These are phyloP conservation scores for Debaryomyces subglobosus DNA, from an alignment of 1,139 yeast species.

Conservation along the genomic window DNA sequence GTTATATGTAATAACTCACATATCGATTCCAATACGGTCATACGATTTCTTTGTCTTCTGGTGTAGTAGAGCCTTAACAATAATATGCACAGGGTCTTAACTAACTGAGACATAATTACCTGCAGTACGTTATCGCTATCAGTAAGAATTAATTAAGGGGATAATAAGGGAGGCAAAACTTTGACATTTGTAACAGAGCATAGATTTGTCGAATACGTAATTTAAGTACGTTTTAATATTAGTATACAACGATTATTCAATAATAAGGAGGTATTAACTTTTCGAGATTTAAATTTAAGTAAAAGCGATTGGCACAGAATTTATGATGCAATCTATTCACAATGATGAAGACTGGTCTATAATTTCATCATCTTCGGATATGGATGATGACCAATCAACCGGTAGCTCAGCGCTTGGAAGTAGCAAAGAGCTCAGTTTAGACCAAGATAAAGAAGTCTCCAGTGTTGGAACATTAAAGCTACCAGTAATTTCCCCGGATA, in stretches of 20 bases:
- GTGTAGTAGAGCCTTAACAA: neutral
- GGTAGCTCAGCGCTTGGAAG: constrained; percentile 18
- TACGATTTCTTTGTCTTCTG: neutral
- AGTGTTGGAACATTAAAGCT: constrained; percentile 23
- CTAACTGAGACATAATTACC: neutral
- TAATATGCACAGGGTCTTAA: neutral
- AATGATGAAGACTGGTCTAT: constrained; percentile 50
- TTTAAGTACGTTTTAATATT: constrained; percentile 1
- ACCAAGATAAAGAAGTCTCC: constrained; percentile 12
- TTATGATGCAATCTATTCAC: constrained; percentile 8
- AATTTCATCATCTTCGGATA: constrained; percentile 47
- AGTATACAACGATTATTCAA: neutral
- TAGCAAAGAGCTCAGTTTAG: neutral
- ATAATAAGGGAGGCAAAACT: constrained; percentile 6
- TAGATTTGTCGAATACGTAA: neutral
- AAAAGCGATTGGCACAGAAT: neutral
- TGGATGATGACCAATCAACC: constrained; percentile 40
- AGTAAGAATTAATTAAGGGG: constrained; percentile 1
- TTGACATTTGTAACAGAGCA: neutral
- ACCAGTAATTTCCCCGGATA: constrained; percentile 15
- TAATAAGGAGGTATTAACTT: constrained; percentile 1
- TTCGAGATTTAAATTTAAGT: neutral
- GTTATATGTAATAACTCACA: too few relatives aligned
- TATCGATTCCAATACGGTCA: neutral
- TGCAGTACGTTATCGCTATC: constrained; percentile 9